Base-by-base conservation (phyloP, 805 yeast genomes). In the Saturnispora zaruensis region DNA sequence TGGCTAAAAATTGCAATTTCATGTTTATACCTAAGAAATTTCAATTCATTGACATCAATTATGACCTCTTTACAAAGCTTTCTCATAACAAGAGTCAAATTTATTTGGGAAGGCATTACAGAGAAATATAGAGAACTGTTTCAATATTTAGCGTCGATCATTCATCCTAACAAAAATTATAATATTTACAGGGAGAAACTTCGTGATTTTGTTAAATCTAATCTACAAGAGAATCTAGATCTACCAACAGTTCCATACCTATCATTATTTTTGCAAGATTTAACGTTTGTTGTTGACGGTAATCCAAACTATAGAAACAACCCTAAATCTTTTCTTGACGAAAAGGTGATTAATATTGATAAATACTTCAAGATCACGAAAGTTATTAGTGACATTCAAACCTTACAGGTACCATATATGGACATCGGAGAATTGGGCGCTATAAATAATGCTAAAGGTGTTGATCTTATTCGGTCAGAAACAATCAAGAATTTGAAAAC, bases 271-370 rank as follows among this genome's bases (percentile, higher is more conserved):
- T 67, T 86, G 42, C 93, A 84, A 65, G 95, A 86, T 65, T 70
- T 86, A 58, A 84, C 90, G 0, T 84, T 85, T 66, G 79, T 84
- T n/a, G 76, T 81, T 46, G 95, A 86, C 57, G 91, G 93, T n/a
- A 85, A 85, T 60, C 75, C 84, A 37, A 82, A 79, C 57, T 81
- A 70, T 61, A 71, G 90, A 61, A 77, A 72, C 53, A 77, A 79
- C 53, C 66, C 75, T 23, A 70, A 69, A 48, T 63, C 69, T 5
- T 77, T 78, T 58, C 68, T 78, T 58, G 73, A 73, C 54, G 79
- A 77, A 58, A 77, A 77, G 57, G 69, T 83, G 55, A 78, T 86
- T 59, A 84, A 86, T 59, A 77, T 85, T 54, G 93, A 84, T 61
- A 86, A 86, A 61, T 82, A 82, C 59, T 72, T 75, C 64, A 82